These are phyloP conservation scores for Alternaria solani DNA, from an alignment of 2,329 filamentous ascomycete genomes.

Conservation along the genomic window DNA sequence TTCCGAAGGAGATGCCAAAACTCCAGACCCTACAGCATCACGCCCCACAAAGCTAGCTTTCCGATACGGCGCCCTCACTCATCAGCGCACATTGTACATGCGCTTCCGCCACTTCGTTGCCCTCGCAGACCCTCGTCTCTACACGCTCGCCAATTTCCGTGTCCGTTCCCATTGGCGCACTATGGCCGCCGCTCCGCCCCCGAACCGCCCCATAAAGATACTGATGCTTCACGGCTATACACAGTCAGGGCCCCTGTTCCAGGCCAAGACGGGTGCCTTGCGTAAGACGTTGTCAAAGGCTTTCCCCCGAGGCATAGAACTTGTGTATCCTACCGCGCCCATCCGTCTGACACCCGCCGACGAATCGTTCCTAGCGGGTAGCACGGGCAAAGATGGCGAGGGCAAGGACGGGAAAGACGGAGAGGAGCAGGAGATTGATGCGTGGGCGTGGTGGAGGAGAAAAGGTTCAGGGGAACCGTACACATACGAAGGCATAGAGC, in stretches of 20 bases:
- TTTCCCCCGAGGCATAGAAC: constrained; percentile 64
- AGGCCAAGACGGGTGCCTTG: constrained; percentile 85
- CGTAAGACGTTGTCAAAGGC: constrained; percentile 80
- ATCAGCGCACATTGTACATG: constrained; percentile 4
- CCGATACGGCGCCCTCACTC: not conserved
- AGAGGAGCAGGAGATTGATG: constrained; percentile 66
- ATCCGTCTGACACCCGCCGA: constrained; percentile 55
- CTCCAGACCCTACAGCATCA: not conserved
- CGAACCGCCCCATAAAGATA: constrained; percentile 53
- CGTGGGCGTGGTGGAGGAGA: constrained; percentile 84
- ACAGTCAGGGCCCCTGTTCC: constrained; percentile 86
- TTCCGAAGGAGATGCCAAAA: constrained; percentile 4
- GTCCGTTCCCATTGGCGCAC: constrained; percentile 32
- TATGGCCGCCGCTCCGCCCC: constrained; percentile 43
- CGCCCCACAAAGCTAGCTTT: not conserved
- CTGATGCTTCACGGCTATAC: constrained; percentile 76
- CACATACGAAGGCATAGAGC: constrained; percentile 72
- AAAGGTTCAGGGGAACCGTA: constrained; percentile 62
- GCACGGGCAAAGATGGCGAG: constrained; percentile 20
- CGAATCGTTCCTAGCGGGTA: constrained; percentile 60
- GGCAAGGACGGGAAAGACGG: constrained; percentile 45
- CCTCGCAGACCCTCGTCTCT: constrained; percentile 14
- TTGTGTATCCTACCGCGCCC: constrained; percentile 59
- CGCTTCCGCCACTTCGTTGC: constrained; percentile 9
- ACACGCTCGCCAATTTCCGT: constrained; percentile 22